These are phyloP conservation scores for Chaetomium olivaceum DNA, from an alignment of 2,329 filamentous ascomycete species.

Conservation along the genomic window DNA sequence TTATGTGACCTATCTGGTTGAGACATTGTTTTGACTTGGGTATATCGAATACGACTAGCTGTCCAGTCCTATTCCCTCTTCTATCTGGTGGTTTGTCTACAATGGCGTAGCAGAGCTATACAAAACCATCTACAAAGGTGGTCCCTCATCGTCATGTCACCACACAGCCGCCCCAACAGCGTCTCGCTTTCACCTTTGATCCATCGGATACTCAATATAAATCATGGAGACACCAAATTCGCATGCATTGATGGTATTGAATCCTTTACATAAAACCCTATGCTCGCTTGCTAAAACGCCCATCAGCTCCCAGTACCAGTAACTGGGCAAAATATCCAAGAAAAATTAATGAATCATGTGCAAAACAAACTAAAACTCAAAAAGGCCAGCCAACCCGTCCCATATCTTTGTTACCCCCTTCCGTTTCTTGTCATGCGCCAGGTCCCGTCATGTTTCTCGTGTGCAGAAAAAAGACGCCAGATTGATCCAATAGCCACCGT, in stretches of 20 bases:
- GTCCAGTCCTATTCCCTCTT: not conserved
- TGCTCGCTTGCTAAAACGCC: not conserved
- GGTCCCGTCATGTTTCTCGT: not conserved
- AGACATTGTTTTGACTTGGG: not conserved
- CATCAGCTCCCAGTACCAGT: not conserved
- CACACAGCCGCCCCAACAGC: too few species aligned
- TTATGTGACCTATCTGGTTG: not conserved
- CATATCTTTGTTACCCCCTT: not conserved
- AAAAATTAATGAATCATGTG: not conserved
- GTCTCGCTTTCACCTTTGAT: not conserved
- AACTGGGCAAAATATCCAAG: not conserved
- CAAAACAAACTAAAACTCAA: not conserved
- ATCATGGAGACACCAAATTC: not conserved
- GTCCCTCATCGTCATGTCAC: not conserved
- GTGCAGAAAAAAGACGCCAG: not conserved
- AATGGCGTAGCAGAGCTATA: too few species aligned
- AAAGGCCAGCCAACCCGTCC: not conserved
- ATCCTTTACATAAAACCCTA: not conserved
- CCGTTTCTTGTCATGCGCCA: conserved; percentile 1
- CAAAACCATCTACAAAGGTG: too few species aligned
- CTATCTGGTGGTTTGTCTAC: too few species aligned
- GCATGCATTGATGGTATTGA: not conserved
- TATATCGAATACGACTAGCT: too few species aligned
- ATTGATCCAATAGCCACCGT: not conserved
- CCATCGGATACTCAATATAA: not conserved